Evolutionary conservation across 2,329 filamentous ascomycete genomes (phyloP), one percentile per base, ranked within the genome.

Genomic region (Rhexocercosporidium sp.): DNA sequence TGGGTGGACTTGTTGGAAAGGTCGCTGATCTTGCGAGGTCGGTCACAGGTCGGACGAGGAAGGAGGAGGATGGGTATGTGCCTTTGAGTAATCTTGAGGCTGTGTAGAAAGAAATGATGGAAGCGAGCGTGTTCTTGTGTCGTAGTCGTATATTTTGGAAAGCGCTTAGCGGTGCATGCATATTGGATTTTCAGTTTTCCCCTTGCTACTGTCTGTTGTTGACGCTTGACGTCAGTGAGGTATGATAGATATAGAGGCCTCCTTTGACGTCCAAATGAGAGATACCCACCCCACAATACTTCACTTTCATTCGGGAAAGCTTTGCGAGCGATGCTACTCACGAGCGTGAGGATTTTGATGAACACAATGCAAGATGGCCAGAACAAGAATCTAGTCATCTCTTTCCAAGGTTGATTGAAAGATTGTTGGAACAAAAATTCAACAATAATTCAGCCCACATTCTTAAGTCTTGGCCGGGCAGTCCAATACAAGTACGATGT

Each of bases 31-130:
- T 81, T 51, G 72, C 81, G 1, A 74, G 77, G 27, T 74, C 76
- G 25, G 70, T 82, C 22, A 75, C 78, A 0, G 77, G 78, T 22
- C 75, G 79, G 20, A 75, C 70, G 59, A 80, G 75, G 60, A 79
- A 79, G 69, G 80, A 82, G 67, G 83, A 85, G 29, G 85, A 83
- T 56, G 87, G 86, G 5, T 90, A 90, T 73, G 85, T 90, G 56
- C 86, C 86, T 63, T 77, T 90, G 69, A 81, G 68, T 65, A 76
- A 69, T 20, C 64, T 78, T n/a, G 77, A 78, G 53, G 66, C 68
- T 49, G 71, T 74, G n/a, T 74, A 70, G 54, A 67, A 37, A 20
- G 18, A 12, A 41, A 31, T 20, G 20, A 34, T 60, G 25, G 16
- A 20, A 59, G 49, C 54, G 29, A n/a, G 39, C 18, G 18, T 39